Evolutionary conservation across 129 eudicot species (phyloP), one percentile per base, ranked within the genome.

Genomic region (Dittrichia graveolens): DNA sequence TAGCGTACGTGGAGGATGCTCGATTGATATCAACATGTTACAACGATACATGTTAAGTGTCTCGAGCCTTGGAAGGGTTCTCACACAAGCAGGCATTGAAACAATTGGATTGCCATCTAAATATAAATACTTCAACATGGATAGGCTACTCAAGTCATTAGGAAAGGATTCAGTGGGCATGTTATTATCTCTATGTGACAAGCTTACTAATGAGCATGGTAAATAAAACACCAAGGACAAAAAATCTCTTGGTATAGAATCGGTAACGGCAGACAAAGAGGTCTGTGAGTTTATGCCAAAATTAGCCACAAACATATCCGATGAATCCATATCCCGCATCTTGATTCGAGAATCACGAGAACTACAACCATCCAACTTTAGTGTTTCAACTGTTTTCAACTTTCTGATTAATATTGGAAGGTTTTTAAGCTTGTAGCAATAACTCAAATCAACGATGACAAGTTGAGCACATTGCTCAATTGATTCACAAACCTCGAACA

Each of bases 61-160:
- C 39, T 68, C 19, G n/a, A 68, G 61, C 49, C 73, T 50, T 49
- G 34, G 45, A 5, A 67, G 61, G 13, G 8, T 49, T 67, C 73
- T 67, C 45, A 67, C 47, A 37, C 61, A 68, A 0, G 5, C 4
- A 9, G 73, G 73, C 61, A 68, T 49, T 5, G 61, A 50, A 50
- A 50, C 16, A 14, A 68, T 68, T 10, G 34, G 72, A 35, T 47
- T 67, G n/a, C 18, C 5, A 47, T 47, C 59, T 66, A 66, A 46
- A 46, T n/a, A 8, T 52, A 68, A 9, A 35, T 35, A 14, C 38
- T 37, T 54, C 31, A 68, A 14, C 61, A 49, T 50, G 13, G 61
- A 50, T 37, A 68, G 24, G 61, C 14, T n/a, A 50, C 61, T 68
- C 2, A 38, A n/a, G 73, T 68, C 43, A 37, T 1, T 48, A n/a